Evolutionary conservation across 2,329 filamentous ascomycete species (phyloP).

Genomic region (Beauveria scarabaeidicola): DNA sequence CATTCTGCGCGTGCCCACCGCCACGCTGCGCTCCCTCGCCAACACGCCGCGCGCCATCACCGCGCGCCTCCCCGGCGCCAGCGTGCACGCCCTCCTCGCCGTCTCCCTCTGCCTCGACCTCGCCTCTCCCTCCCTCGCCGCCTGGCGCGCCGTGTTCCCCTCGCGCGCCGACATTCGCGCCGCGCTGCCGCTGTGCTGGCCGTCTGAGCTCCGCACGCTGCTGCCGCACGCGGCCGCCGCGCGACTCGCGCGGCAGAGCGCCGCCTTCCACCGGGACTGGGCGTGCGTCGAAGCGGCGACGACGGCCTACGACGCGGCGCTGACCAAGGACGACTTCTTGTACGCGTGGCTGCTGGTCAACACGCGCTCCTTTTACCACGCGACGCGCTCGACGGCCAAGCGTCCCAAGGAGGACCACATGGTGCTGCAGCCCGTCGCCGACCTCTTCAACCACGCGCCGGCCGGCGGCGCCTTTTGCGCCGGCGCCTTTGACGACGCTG

Average conservation of each 20-base stretch:
- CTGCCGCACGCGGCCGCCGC: constrained; percentile 34
- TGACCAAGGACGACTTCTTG: constrained; percentile 35
- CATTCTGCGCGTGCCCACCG: constrained; percentile 57
- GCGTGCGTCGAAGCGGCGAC: constrained; percentile 21
- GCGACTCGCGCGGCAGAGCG: constrained; percentile 45
- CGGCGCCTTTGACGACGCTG: constrained; percentile 40
- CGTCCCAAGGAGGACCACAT: constrained; percentile 48
- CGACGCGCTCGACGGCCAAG: constrained; percentile 34
- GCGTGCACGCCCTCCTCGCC: constrained; percentile 66
- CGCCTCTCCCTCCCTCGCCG: constrained; percentile 33
- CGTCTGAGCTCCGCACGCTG: constrained; percentile 30
- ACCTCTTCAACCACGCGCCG: constrained; percentile 57
- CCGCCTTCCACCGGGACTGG: constrained; percentile 36
- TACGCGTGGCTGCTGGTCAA: constrained; percentile 53
- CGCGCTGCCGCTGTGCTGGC: constrained; percentile 41
- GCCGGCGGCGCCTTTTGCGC: constrained; percentile 40
- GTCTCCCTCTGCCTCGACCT: constrained; percentile 51
- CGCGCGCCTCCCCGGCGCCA: constrained; percentile 41
- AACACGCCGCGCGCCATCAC: constrained; percentile 47
- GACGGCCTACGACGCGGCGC: neutral
- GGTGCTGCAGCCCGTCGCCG: constrained; percentile 62
- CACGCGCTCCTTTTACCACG: constrained; percentile 54
- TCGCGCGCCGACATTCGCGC: constrained; percentile 46
- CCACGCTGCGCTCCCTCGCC: constrained; percentile 55
- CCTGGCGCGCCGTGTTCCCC: constrained; percentile 64